Percentiles rank a stretch among this genome's conserved stretches.
Evolutionary conservation across 768 basidiomycete genomes (phyloP).

Genomic region (Suillus americanus): DNA sequence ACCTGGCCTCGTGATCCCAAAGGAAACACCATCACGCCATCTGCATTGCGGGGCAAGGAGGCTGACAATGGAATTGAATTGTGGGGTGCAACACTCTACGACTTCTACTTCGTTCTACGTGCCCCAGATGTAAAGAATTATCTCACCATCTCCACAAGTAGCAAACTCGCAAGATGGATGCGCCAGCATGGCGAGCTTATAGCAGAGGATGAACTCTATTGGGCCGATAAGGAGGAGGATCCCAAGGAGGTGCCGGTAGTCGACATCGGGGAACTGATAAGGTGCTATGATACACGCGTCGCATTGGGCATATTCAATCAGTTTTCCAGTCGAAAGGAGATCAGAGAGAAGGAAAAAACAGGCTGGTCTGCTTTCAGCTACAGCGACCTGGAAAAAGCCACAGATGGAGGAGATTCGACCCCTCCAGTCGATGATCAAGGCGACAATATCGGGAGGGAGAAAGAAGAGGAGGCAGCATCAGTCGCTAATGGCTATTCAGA

Average conservation of each 20-base stretch:
- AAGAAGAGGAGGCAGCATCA: not conserved
- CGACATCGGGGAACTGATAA: constrained; percentile 17
- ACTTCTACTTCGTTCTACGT: constrained; percentile 20
- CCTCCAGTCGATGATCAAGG: not conserved
- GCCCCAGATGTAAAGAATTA: constrained; percentile 4
- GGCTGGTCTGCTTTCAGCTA: not conserved
- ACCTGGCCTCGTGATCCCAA: constrained; percentile 25
- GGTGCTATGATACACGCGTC: constrained; percentile 10
- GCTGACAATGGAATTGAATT: constrained; percentile 17
- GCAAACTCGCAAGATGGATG: constrained; percentile 14
- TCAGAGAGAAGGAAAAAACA: not conserved
- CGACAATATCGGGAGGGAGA: not conserved
- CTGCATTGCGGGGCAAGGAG: constrained; percentile 12
- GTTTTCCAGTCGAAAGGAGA: constrained; percentile 5
- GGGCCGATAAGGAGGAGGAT: constrained; percentile 21
- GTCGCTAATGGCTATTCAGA: no score
- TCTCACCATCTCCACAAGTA: constrained; percentile 17
- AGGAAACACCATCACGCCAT: constrained; percentile 9
- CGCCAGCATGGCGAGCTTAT: constrained; percentile 17
- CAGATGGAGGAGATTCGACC: not conserved
- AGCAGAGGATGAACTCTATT: constrained; percentile 17
- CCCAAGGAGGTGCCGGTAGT: constrained; percentile 19
- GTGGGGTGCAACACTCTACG: constrained; percentile 30
- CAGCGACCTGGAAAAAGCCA: not conserved
- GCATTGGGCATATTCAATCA: not conserved